These are phyloP conservation scores for Chromosphaera perkinsii DNA, from an alignment of 208 protist genomes.

Conservation along the genomic window DNA sequence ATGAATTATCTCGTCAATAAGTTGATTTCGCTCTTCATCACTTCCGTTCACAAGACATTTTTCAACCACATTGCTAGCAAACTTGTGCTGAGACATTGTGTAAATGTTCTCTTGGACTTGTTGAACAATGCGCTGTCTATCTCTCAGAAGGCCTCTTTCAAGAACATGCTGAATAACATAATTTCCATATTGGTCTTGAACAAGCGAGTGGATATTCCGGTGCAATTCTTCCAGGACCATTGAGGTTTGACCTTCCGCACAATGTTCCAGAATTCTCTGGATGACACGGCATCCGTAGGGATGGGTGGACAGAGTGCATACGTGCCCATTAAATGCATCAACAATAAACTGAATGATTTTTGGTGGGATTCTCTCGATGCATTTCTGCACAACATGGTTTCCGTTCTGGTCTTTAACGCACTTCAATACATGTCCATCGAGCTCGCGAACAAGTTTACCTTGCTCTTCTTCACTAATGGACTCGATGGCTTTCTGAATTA, in stretches of 20 bases:
- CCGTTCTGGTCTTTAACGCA: constrained; percentile 98
- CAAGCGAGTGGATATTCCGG: constrained; percentile 52
- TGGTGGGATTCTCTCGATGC: constrained; percentile 87
- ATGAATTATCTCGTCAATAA: constrained; percentile 76
- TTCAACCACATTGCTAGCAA: constrained; percentile 96
- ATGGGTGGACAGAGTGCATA: constrained; percentile 87
- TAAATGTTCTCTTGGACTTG: constrained; percentile 48
- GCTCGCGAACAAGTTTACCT: constrained; percentile 68
- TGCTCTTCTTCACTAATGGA: constrained; percentile 55
- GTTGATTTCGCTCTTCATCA: constrained; percentile 62
- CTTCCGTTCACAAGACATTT: constrained; percentile 80
- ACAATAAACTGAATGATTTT: constrained; percentile 89
- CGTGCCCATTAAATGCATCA: constrained; percentile 82
- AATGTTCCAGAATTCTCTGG: constrained; percentile 94
- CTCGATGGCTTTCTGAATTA: constrained; percentile 95
- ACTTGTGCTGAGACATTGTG: constrained; percentile 83
- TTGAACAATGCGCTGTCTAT: constrained; percentile 15
- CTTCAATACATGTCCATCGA: constrained; percentile 83
- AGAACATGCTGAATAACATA: constrained; percentile 98
- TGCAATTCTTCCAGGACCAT: constrained; percentile 81
- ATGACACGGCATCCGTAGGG: constrained; percentile 98
- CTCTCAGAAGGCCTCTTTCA: constrained; percentile 71
- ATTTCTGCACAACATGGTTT: constrained; percentile 97
- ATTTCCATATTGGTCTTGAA: constrained; percentile 95
- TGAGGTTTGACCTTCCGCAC: constrained; percentile 60